Percentiles rank a stretch among this genome's conserved stretches.
Conservation (phyloP, 2,329 filamentous ascomycete species). For the Aaosphaeria arxii region DNA sequence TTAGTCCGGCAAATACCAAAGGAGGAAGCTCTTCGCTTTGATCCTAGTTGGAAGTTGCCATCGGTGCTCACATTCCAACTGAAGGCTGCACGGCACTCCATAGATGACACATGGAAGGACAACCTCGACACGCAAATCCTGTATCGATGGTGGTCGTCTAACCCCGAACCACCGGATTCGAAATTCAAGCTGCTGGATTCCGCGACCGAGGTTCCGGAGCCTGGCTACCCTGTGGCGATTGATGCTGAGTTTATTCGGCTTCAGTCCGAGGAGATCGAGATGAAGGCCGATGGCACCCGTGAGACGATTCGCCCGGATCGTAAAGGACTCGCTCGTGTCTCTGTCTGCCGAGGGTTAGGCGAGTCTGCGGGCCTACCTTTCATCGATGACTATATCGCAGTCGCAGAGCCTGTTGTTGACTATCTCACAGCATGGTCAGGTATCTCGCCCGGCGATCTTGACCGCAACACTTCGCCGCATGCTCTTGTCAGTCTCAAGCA, state of each 20-base stretch:
- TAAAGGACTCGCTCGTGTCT: constrained; percentile 88
- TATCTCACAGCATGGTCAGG: constrained; percentile 94
- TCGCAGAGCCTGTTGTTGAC: constrained; percentile 87
- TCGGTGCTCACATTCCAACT: constrained; percentile 84
- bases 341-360: constrained; percentile 78
- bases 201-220: constrained; percentile 62
- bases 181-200: constrained; percentile 61
- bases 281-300: constrained; percentile 89
- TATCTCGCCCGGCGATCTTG: constrained; percentile 81
- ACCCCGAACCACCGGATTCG: constrained; percentile 41
- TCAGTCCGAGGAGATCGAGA: constrained; percentile 89
- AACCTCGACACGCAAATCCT: constrained; percentile 80
- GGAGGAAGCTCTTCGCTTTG: constrained; percentile 86
- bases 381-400: constrained; percentile 95
- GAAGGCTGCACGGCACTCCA: constrained; percentile 73
- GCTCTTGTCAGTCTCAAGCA: constrained; percentile 84
- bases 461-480: constrained; percentile 73
- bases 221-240: constrained; percentile 77
- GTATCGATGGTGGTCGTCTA: constrained; percentile 66
- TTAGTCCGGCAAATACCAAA: constrained; percentile 75
- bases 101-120: constrained; percentile 85
- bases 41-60: constrained; percentile 87
- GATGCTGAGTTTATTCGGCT: constrained; percentile 96
- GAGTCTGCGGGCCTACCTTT: constrained; percentile 79
- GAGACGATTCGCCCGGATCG: constrained; percentile 90